A percentile compares a stretch with the other conserved stretches of the same genome.
Conservation (phyloP, 2,329 filamentous ascomycete species). For the Apiospora arundinis region DNA sequence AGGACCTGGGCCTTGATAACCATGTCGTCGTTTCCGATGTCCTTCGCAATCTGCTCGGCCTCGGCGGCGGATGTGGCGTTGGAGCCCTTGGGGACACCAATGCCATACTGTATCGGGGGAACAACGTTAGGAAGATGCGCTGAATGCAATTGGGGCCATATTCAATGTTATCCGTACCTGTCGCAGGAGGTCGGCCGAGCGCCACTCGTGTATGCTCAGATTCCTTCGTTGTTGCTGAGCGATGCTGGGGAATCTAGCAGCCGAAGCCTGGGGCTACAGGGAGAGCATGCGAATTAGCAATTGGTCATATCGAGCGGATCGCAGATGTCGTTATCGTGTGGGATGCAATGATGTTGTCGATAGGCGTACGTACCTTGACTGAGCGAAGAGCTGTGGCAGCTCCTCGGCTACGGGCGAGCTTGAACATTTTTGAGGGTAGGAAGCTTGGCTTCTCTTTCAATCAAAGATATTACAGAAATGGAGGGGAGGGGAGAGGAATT, state of each 20-base stretch:
- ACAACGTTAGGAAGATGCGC: conserved; percentile 32
- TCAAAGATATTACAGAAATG: conserved; percentile 6
- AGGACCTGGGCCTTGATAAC: conserved; percentile 99
- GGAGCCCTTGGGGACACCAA: conserved; percentile 88
- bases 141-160: conserved; percentile 18
- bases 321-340: neutral
- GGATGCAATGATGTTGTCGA: neutral
- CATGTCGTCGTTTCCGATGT: conserved; percentile 93
- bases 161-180: conserved; percentile 54
- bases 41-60: conserved; percentile 89
- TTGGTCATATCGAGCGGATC: conserved; percentile 26
- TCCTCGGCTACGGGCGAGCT: conserved; percentile 81
- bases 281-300: conserved; percentile 31
- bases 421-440: conserved; percentile 71
- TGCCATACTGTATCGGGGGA: conserved; percentile 73
- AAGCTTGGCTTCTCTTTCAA: conserved; percentile 16
- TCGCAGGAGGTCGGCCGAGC: conserved; percentile 89
- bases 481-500: conserved; percentile 5
- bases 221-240: conserved; percentile 82
- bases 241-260: conserved; percentile 66
- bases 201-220: conserved; percentile 98
- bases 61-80: conserved; percentile 85
- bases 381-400: conserved; percentile 81
- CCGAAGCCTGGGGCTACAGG: conserved; percentile 49
- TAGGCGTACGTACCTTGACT: conserved; percentile 70